Conservation (phyloP, 1,284 basidiomycete species). For the Chalciporus sp. region DNA sequence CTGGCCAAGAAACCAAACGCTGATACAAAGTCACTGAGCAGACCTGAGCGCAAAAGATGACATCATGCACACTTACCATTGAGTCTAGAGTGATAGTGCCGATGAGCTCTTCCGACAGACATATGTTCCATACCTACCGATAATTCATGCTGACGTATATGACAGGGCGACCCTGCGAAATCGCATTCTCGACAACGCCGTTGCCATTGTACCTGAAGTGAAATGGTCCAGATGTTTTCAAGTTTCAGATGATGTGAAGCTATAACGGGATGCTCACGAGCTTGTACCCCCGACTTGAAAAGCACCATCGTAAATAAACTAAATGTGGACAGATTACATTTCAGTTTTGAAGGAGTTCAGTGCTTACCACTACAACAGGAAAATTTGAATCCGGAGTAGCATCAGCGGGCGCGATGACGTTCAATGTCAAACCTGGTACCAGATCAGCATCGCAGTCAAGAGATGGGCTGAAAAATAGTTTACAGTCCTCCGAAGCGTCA, state of each 20-base stretch:
- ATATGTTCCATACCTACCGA: too few relatives aligned
- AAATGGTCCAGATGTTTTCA: background rate
- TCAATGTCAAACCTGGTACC: constrained; percentile 44
- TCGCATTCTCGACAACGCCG: constrained; percentile 26
- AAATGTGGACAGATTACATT: too few relatives aligned
- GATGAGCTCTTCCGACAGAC: too few relatives aligned
- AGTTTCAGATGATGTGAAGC: background rate
- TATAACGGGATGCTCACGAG: constrained; percentile 22
- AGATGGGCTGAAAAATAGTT: background rate
- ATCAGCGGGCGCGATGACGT: constrained; percentile 40
- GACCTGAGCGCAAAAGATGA: constrained; percentile 32
- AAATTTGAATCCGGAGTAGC: constrained; percentile 27
- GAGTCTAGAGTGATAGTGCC: constrained; percentile 11
- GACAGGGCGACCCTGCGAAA: constrained; percentile 30
- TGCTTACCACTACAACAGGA: constrained; percentile 45
- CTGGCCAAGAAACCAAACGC: constrained; percentile 53
- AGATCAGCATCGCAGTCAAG: background rate
- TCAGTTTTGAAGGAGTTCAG: background rate
- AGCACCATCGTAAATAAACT: constrained; percentile 33
- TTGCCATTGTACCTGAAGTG: constrained; percentile 28
- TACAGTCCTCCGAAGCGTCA: constrained; percentile 30
- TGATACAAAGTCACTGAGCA: constrained; percentile 9
- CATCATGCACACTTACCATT: constrained; percentile 26
- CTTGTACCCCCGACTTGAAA: constrained; percentile 36
- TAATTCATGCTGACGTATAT: constrained; percentile 39